phyloP scores from a whole-genome alignment of 1,139 yeast species.

The Yamadazyma kanchanaburiensis region DNA sequence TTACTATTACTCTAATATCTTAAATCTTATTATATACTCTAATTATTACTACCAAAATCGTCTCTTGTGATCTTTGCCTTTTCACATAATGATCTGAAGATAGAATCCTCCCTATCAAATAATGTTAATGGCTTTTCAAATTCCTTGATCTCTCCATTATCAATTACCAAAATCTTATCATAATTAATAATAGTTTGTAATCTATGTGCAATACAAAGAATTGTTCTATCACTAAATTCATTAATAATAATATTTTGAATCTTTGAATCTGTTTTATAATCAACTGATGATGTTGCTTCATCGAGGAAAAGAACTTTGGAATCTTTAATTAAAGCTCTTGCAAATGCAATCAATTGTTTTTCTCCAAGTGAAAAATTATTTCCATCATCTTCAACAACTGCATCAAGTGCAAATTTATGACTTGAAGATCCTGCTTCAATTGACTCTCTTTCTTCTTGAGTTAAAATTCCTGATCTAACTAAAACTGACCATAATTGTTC shows the following conservation, averaged over 20 bases:
- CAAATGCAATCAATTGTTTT: constrained; percentile 49
- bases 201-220: constrained; percentile 54
- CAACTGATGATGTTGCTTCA: constrained; percentile 58
- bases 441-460: constrained; percentile 17
- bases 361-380: constrained; percentile 52
- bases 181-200: constrained; percentile 49
- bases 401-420: constrained; percentile 42
- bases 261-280: constrained; percentile 49
- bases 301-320: constrained; percentile 48
- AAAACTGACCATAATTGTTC: constrained; percentile 28
- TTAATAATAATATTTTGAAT: constrained; percentile 44
- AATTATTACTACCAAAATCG: too few relatives aligned
- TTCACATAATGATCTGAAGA: constrained; percentile 36
- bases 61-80: constrained; percentile 19
- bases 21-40: too few relatives aligned
- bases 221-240: constrained; percentile 46
- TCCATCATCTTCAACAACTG: constrained; percentile 48
- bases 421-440: constrained; percentile 8
- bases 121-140: constrained; percentile 46
- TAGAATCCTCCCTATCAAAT: constrained; percentile 30
- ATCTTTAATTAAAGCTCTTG: constrained; percentile 48
- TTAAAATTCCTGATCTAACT: constrained; percentile 23
- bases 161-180: constrained; percentile 50
- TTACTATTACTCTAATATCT: too few relatives aligned
- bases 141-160: constrained; percentile 44